Base-by-base conservation (phyloP, 768 basidiomycete genomes). In the Arthromyces matolae region DNA sequence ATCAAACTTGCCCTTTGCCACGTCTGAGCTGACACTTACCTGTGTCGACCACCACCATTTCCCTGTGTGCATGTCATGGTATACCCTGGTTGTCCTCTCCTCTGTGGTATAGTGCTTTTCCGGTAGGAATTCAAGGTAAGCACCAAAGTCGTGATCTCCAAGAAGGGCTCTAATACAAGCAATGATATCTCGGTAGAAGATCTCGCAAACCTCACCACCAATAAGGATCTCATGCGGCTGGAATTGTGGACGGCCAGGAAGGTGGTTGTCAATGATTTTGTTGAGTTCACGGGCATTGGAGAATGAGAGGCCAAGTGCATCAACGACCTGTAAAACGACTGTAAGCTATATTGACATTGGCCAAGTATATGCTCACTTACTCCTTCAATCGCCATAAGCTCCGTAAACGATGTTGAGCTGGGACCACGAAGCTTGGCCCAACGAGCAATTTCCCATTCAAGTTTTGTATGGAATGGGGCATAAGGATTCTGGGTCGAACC, bases 1-100 rank as follows among this genome's bases (percentile, higher is more conserved):
- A 6, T 8, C 16, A 16, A 9, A 37, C 20, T 13, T 19, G 16
- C 24, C 5, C 18, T 31, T 31, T 8, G 29, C 7, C 8, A 25
- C 33, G 18, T 20, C 4, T 32, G 31, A 16, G 23, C 28, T 20
- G 18, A 39, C 19, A 29, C 67, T 22, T 50, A 76, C 77, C 65
- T 79, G 77, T 0, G 63, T 70, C 4, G 40, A 33, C 73, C 75
- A 76, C 78, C 77, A 78, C 78, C 78, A 80, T 36, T 68, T 64
- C n/a, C n/a, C n/a, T n/a, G n/a, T n/a, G n/a, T n/a, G n/a, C n/a
- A n/a, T n/a, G n/a, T n/a, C n/a, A n/a, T 0, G 69, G 73, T 0
- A 73, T 78, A 34, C 75, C 62, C 66, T 76, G 1, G 71, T 22
- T 0, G 61, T 49, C 0, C 46, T 14, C 57, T 33, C 46, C 2